Percentiles rank a stretch among this genome's conserved stretches.
Evolutionary conservation across 768 basidiomycete genomes (phyloP).

Genomic region (Artomyces pyxidatus): DNA sequence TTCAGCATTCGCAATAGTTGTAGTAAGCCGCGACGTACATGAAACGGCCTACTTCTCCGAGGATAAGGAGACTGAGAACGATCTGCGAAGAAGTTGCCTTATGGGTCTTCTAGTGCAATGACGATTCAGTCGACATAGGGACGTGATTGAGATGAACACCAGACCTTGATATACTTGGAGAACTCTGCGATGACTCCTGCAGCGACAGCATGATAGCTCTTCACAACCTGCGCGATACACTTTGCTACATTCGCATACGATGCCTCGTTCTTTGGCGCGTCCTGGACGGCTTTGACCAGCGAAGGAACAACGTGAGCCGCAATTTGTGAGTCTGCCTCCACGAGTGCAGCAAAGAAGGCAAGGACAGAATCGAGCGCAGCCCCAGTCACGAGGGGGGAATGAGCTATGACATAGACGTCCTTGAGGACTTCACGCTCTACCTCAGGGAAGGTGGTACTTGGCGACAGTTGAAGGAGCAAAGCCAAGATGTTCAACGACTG

Average conservation of each 20-base stretch:
- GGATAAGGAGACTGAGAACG: constrained; percentile 76
- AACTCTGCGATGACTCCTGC: constrained; percentile 83
- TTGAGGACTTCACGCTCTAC: constrained; percentile 63
- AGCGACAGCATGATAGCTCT: constrained; percentile 58
- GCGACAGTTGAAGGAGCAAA: constrained; percentile 60
- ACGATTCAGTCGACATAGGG: not conserved
- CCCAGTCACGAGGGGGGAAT: constrained; percentile 73
- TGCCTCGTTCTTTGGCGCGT: constrained; percentile 48
- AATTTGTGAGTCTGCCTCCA: constrained; percentile 76
- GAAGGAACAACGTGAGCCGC: constrained; percentile 76
- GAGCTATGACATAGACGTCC: constrained; percentile 61
- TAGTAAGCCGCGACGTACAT: constrained; percentile 44
- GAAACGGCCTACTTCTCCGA: constrained; percentile 90
- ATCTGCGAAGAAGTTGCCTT: constrained; percentile 63
- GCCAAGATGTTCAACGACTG: constrained; percentile 61
- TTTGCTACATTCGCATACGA: constrained; percentile 69
- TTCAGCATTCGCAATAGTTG: not conserved
- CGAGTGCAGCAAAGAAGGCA: constrained; percentile 74
- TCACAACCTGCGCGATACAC: constrained; percentile 79
- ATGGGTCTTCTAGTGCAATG: constrained; percentile 24
- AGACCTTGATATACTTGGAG: constrained; percentile 71
- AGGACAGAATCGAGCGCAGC: constrained; percentile 75
- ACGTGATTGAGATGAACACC: constrained; percentile 8
- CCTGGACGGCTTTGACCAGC: constrained; percentile 59
- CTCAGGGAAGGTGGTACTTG: constrained; percentile 61